Evolutionary conservation across 208 protist genomes (phyloP), one percentile per base, ranked within the genome.

Genomic region (Leishmania lainsoni): DNA sequence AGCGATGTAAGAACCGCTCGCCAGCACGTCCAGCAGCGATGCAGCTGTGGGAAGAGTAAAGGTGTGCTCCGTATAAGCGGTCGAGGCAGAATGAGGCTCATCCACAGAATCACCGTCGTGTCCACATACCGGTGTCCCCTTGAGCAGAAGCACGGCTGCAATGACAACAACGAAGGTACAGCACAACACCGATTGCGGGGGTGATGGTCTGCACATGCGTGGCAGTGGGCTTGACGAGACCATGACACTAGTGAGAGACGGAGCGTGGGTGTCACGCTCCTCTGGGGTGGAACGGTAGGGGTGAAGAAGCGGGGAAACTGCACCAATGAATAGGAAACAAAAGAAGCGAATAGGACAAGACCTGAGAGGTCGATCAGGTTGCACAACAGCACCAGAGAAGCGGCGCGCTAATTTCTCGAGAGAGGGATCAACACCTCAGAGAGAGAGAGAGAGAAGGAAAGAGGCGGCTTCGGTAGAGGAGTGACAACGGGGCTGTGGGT

Each of bases 31-130:
- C 51, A 81, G 52, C 12, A 81, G 29, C 0, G 72, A 32, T 10
- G 58, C 22, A 2, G 76, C 68, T 35, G 39, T 68, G 8, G 75
- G 56, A 26, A 84, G 45, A 16, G 59, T 12, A 52, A 83, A 83
- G 17, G 75, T 35, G 5, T 2, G 5, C 16, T 58, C 48, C 14
- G 14, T 51, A 49, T 8, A 72, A 51, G 17, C 68, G 20, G 16
- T 48, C 3, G 42, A 14, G 68, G 8, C 22, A 72, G 68, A 72
- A 26, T 2, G 68, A 17, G 8, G 68, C 5, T 10, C 49, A 59
- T 8, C 26, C 20, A 4, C 71, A 5, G 29, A 48, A 35, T 54
- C 49, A 5, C 5, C 49, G 20, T 26, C 49, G 49, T n/a, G 42
- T 51, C 68, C 68, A 49, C 9, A 22, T 10, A 17, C 35, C 42